Conservation (phyloP, 768 basidiomycete species). For the Mycena kentingensis region DNA sequence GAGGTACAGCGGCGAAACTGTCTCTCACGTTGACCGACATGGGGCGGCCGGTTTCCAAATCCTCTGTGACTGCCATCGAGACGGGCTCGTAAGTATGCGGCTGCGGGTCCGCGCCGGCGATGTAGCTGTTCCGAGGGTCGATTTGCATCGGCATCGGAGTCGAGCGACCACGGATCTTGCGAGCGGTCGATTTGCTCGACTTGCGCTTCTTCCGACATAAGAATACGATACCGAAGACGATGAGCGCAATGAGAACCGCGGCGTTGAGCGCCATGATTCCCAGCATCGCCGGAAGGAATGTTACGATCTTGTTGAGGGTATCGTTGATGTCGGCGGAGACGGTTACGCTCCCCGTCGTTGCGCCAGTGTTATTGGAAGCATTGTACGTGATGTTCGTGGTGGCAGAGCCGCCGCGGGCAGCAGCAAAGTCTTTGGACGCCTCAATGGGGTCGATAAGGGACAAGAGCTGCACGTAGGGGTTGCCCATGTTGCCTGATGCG, state of each 20-base stretch:
- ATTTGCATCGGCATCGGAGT: slow-evolving; percentile 67
- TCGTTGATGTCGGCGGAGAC: slow-evolving; percentile 60
- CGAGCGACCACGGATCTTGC: slow-evolving; percentile 45
- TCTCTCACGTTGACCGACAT: slow-evolving; percentile 23
- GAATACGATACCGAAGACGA: slow-evolving; percentile 52
- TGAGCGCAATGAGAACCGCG: slow-evolving; percentile 60
- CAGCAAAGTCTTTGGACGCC: slow-evolving; percentile 73
- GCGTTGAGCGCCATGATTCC: slow-evolving; percentile 80
- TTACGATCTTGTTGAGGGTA: slow-evolving; percentile 63
- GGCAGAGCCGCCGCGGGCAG: slow-evolving; percentile 63
- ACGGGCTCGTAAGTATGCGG: slow-evolving; percentile 71
- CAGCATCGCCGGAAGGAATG: slow-evolving; percentile 72
- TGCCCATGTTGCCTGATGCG: slow-evolving; percentile 61
- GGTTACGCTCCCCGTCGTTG: slow-evolving; percentile 47
- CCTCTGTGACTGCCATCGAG: slow-evolving; percentile 64
- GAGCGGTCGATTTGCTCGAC: slow-evolving; percentile 29
- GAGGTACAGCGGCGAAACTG: slow-evolving; percentile 18
- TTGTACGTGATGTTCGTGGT: slow-evolving; percentile 70
- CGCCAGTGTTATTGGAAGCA: slow-evolving; percentile 43
- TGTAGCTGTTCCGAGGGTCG: slow-evolving; percentile 46
- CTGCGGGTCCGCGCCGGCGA: slow-evolving; percentile 33
- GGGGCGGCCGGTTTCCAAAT: slow-evolving; percentile 26
- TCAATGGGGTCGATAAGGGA: slow-evolving; percentile 66
- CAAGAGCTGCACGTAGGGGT: slow-evolving; percentile 78
- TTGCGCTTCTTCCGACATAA: slow-evolving; percentile 53